Evolutionary conservation across 257 asterid genomes (phyloP), one percentile per base, ranked within the genome.

Genomic region (Salvia miltiorrhiza): DNA sequence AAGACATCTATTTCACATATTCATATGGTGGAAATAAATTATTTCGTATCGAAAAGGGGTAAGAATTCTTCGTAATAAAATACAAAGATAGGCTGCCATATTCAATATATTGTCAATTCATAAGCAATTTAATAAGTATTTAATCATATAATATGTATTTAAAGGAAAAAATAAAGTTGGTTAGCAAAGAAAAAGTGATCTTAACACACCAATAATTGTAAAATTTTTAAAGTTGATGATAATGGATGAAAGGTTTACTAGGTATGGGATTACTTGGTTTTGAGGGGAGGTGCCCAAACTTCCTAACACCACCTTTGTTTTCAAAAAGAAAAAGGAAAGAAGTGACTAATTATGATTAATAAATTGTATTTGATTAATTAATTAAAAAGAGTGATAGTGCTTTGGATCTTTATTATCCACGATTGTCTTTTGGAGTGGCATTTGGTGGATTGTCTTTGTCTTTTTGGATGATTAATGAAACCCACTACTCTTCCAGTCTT

Each of bases 401-500:
- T 78, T 67, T 77, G 63, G 71, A 73, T 65, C 82, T 89, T 74
- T 81, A 74, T 84, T 80, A 70, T 81, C 88, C 90, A 85, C 93
- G 73, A 82, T 32, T 79, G 84, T 81, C 82, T 50, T 79, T 73
- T 76, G 68, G 75, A 81, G 81, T 86, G 85, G 90, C 71, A 78
- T 86, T 90, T 83, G 97, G 88, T 83, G 79, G 66, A 69, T 80
- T 47, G 74, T 13, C 33, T 79, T 82, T 79, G 80, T 82, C 84
- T 80, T 76, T 73, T 71, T 79, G 72, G 78, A 74, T 76, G 50
- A 70, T 71, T 73, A 78, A 16, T 61, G 47, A 61, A 79, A 63
- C 76, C 70, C 83, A 73, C 83, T 65, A 76, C 35, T 56, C 64
- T 44, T 44, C 81, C 77, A 55, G 17, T 54, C 65, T 48, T 40